Conservation (phyloP, 768 basidiomycete species). For the Lactarius evosmus region DNA sequence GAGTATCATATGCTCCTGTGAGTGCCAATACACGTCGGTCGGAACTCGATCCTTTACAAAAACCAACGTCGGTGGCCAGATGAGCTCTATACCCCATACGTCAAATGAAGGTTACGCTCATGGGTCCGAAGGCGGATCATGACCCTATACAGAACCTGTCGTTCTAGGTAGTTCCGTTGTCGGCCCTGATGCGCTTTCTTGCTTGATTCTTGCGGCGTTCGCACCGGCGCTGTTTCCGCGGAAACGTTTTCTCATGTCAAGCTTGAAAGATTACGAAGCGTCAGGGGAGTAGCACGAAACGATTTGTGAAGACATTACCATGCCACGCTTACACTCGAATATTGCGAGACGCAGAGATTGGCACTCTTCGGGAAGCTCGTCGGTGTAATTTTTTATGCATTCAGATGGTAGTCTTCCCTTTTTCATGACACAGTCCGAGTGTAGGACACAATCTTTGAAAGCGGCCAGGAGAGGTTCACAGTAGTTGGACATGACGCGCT, state of each 20-base stretch:
- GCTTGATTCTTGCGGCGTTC: conserved; percentile 25
- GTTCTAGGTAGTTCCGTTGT: conserved; percentile 10
- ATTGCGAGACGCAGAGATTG: conserved; percentile 74
- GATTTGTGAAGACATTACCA: conserved; percentile 50
- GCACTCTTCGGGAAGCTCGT: conserved; percentile 80
- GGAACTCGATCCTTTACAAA: neutral
- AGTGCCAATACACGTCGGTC: neutral
- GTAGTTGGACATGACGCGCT: conserved; percentile 72
- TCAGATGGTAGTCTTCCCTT: conserved; percentile 78
- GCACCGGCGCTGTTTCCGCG: conserved; percentile 66
- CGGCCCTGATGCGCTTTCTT: neutral
- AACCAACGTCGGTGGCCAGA: too few relatives aligned
- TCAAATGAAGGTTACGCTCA: neutral
- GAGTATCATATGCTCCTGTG: neutral
- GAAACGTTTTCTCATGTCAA: conserved; percentile 84
- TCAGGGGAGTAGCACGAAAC: neutral
- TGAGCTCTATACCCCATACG: too few relatives aligned
- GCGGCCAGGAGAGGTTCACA: conserved; percentile 75
- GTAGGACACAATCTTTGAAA: conserved; percentile 79
- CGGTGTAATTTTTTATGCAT: conserved; percentile 70
- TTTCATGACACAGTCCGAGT: conserved; percentile 84
- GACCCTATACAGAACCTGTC: neutral
- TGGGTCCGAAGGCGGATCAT: neutral
- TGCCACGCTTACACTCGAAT: conserved; percentile 88
- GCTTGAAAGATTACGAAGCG: conserved; percentile 37